Evolutionary conservation across 1,139 yeast species (phyloP).

Genomic region (Geotrichum macrosporum): DNA sequence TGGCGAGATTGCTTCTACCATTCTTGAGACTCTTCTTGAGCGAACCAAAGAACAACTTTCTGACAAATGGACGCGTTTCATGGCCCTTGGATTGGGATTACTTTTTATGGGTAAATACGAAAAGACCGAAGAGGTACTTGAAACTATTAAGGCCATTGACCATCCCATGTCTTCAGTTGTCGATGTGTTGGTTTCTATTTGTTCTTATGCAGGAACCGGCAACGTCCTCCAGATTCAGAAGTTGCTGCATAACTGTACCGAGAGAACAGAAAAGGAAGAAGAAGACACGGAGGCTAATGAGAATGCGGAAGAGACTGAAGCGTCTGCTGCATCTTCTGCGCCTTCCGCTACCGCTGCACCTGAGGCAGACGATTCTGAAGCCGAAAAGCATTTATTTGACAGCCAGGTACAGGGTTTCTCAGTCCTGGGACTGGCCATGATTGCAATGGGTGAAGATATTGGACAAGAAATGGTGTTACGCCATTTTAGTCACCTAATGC

Average conservation of each 20-base stretch:
- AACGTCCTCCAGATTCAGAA: constrained; percentile 93
- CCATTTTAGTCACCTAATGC: constrained; percentile 96
- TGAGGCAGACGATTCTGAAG: constrained; percentile 35
- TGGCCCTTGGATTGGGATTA: constrained; percentile 89
- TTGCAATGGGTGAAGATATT: constrained; percentile 97
- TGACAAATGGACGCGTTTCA: constrained; percentile 81
- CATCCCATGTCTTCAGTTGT: constrained; percentile 89
- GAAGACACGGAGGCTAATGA: constrained; percentile 46
- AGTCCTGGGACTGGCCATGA: constrained; percentile 87
- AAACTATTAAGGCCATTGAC: constrained; percentile 90
- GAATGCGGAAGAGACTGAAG: constrained; percentile 45
- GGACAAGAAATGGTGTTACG: constrained; percentile 97
- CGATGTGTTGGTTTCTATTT: constrained; percentile 83
- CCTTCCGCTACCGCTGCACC: constrained; percentile 20
- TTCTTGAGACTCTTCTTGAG: constrained; percentile 84
- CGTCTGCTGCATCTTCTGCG: constrained; percentile 27
- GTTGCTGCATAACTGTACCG: constrained; percentile 80
- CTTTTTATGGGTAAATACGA: constrained; percentile 93
- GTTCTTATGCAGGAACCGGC: constrained; percentile 98
- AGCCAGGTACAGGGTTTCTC: constrained; percentile 81
- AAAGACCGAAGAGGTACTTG: constrained; percentile 91
- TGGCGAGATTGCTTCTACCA: constrained; percentile 88
- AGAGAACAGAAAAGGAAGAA: constrained; percentile 45
- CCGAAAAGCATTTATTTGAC: constrained; percentile 41
- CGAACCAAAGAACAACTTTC: constrained; percentile 73